Percentiles rank a stretch among this genome's conserved stretches.
phyloP scores from a whole-genome alignment of 2,329 filamentous ascomycete species.

The Metarhizium rileyi region DNA sequence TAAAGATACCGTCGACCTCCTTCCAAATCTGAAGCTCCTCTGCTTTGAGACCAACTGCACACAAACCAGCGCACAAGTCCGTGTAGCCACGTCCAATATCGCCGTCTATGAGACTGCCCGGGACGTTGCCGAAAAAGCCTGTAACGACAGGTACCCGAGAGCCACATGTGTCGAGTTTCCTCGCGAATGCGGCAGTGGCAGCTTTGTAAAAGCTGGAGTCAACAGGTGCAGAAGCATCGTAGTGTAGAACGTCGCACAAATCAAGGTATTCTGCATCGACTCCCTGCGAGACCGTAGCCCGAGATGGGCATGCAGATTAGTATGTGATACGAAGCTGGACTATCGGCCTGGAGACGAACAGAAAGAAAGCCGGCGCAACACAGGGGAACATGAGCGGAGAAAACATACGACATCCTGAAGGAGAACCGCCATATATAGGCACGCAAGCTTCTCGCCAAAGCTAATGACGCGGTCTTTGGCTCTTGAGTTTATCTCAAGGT shows the following conservation, averaged over 20 bases:
- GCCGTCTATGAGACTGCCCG: slow-evolving; percentile 76
- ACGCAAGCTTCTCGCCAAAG: slow-evolving; percentile 93
- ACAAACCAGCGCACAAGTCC: slow-evolving; percentile 85
- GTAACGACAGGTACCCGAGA: slow-evolving; percentile 70
- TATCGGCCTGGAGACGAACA: neutral
- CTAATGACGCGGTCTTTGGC: slow-evolving; percentile 85
- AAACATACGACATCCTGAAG: slow-evolving; percentile 57
- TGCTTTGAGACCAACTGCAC: slow-evolving; percentile 80
- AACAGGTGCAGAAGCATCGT: slow-evolving; percentile 48
- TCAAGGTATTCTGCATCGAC: slow-evolving; percentile 87
- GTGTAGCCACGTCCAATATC: slow-evolving; percentile 94
- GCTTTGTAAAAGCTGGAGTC: slow-evolving; percentile 61
- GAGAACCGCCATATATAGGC: slow-evolving; percentile 78
- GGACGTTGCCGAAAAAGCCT: slow-evolving; percentile 90
- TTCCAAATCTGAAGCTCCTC: slow-evolving; percentile 96
- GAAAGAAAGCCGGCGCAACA: neutral
- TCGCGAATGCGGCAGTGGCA: slow-evolving; percentile 49
- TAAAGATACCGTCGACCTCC: slow-evolving; percentile 94
- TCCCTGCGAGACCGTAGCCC: slow-evolving; percentile 37
- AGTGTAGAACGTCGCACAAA: slow-evolving; percentile 70
- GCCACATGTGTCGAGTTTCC: slow-evolving; percentile 55
- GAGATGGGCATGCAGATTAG: slow-evolving; percentile 1
- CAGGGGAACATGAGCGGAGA: slow-evolving; percentile 11
- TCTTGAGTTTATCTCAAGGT: slow-evolving; percentile 66
- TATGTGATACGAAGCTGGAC: neutral